Base-by-base conservation (phyloP, 345 rosid species). In the Psidium guajava region DNA sequence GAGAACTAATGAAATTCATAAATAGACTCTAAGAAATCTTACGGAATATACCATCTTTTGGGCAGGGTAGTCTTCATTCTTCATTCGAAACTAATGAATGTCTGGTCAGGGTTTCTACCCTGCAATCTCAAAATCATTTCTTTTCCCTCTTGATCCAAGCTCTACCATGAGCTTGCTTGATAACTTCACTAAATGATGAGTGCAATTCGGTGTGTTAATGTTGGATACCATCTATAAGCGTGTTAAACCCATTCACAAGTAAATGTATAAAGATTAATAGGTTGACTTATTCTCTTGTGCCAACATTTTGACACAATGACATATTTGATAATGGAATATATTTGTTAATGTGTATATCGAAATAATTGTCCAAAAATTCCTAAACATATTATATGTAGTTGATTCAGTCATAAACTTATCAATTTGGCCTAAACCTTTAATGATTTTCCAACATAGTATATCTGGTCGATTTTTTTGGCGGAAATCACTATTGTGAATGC, bases 1-100 rank as follows among this genome's bases (percentile, higher is more conserved):
- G 32, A 58, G n/a, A 58, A 32, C 69, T n/a, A 0, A 58, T 25
- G 15, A n/a, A n/a, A 0, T 58, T n/a, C 16, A 12, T 58, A n/a
- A 58, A 58, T n/a, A 12, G n/a, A 58, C 16, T 14, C 69, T 4
- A 36, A 36, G 1, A 56, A 0, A 24, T 56, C 61, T 56, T 25
- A 24, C 2, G 36, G 36, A 36, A 36, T 36, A 36, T 36, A 36
- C 36, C 36, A 36, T 36, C 36, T 36, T 36, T 36, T 2, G 36
- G 36, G 36, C 36, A 36, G n/a, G n/a, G n/a, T n/a, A n/a, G n/a
- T n/a, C n/a, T n/a, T 36, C 36, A 36, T 36, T 36, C 36, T 36
- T 36, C 3, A 36, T 36, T 36, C 3, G 36, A 36, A 36, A 36
- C 36, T 36, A 36, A 36, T 36, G 36, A 36, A 36, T 36, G 36